Evolutionary conservation across 768 basidiomycete species (phyloP).

Genomic region (Kwoniella sp.): DNA sequence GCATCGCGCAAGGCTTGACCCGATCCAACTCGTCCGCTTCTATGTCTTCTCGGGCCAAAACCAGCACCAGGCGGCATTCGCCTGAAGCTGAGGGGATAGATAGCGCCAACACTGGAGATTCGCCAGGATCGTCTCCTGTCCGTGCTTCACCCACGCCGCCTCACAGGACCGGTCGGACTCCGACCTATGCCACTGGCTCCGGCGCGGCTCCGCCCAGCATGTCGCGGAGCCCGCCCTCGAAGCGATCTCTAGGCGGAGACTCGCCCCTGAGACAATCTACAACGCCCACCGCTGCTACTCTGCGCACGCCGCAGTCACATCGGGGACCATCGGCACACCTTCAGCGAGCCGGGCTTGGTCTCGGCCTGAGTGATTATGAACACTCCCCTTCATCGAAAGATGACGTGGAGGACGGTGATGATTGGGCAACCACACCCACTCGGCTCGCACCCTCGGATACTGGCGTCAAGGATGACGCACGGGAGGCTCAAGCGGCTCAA

Average conservation of each 20-base stretch:
- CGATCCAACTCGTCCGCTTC: constrained; percentile 17
- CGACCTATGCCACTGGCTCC: too few species aligned
- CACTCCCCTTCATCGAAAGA: not conserved
- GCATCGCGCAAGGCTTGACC: constrained; percentile 15
- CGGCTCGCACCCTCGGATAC: not conserved
- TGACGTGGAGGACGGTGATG: constrained; percentile 8
- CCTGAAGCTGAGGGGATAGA: not conserved
- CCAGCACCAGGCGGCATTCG: too few species aligned
- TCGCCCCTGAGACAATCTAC: constrained; percentile 25
- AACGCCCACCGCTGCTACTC: constrained; percentile 1
- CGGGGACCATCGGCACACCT: constrained; percentile 10
- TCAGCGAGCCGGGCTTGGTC: not conserved
- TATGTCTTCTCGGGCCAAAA: not conserved
- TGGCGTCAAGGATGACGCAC: constrained; percentile 67
- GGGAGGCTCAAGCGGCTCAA: constrained; percentile 82
- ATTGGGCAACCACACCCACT: constrained; percentile 3
- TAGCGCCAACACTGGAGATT: too few species aligned
- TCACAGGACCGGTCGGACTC: not conserved
- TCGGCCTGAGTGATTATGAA: not conserved
- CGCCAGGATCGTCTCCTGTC: not conserved
- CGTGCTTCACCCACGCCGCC: not conserved
- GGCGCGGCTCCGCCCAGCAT: too few species aligned
- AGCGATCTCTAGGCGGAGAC: constrained; percentile 18
- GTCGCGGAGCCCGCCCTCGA: constrained; percentile 26
- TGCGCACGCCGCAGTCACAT: constrained; percentile 16